Conservation (phyloP, 2,329 filamentous ascomycete species). For the Diaporthe sp. region DNA sequence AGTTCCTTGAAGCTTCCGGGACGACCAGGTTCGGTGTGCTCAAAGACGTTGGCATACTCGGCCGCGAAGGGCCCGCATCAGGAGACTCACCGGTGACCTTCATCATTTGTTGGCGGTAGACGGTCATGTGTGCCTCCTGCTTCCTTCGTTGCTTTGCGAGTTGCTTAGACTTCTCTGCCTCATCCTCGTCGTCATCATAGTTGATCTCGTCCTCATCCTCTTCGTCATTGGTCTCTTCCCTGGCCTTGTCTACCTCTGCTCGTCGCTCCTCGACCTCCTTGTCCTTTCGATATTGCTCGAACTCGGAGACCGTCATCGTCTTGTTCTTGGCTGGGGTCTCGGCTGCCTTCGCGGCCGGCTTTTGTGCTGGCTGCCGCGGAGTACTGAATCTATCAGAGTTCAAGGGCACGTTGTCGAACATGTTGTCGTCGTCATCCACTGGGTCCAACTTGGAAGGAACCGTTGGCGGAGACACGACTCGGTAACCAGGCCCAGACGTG, state of each 20-base stretch:
- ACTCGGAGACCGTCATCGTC: constrained; percentile 91
- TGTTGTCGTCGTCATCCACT: constrained; percentile 61
- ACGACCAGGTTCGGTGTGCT: constrained; percentile 61
- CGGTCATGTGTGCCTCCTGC: constrained; percentile 89
- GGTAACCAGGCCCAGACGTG: constrained; percentile 40
- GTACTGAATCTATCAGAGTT: constrained; percentile 50
- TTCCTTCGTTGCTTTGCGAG: constrained; percentile 82
- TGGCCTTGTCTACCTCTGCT: constrained; percentile 54
- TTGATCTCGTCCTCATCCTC: constrained; percentile 73
- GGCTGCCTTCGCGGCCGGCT: constrained; percentile 38
- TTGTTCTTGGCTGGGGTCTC: constrained; percentile 66
- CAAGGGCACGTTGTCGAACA: constrained; percentile 58
- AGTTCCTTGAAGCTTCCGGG: constrained; percentile 49
- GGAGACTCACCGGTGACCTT: constrained; percentile 85
- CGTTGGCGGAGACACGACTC: constrained; percentile 44
- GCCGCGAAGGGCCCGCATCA: constrained; percentile 59
- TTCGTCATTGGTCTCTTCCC: constrained; percentile 67
- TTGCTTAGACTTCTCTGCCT: constrained; percentile 78
- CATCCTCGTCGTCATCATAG: constrained; percentile 82
- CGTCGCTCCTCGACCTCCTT: constrained; percentile 63
- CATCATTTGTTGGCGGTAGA: constrained; percentile 96
- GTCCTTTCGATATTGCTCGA: constrained; percentile 82
- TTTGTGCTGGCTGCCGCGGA: constrained; percentile 47
- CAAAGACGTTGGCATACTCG: constrained; percentile 65
- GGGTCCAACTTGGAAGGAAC: constrained; percentile 45